Percentiles rank a stretch among this genome's conserved stretches.
Evolutionary conservation across 495 filamentous ascomycete species (phyloP).

Genomic region (Penicillium taxi): DNA sequence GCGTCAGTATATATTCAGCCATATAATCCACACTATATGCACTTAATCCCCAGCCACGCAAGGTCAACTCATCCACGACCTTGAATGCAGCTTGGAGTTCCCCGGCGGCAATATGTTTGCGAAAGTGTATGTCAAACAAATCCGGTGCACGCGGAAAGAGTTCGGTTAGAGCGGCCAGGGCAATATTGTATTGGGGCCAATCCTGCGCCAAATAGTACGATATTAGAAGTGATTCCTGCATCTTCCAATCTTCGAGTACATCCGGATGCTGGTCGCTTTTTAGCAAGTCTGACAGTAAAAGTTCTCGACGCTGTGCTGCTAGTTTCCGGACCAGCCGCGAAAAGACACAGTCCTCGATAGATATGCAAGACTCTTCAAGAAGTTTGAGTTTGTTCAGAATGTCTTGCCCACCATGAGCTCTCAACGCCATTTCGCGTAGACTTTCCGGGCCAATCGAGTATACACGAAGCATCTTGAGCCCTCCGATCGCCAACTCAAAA

Average conservation of each 20-base stretch:
- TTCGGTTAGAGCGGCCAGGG: constrained; percentile 41
- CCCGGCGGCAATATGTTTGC: constrained; percentile 32
- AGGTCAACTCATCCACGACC: constrained; percentile 29
- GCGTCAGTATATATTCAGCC: constrained; percentile 25
- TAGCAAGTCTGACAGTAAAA: constrained; percentile 52
- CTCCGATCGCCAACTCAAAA: constrained; percentile 55
- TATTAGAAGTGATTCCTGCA: constrained; percentile 51
- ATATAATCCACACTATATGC: constrained; percentile 32
- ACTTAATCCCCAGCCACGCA: constrained; percentile 19
- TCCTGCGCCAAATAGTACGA: constrained; percentile 44
- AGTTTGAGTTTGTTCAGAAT: constrained; percentile 48
- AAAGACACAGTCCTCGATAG: constrained; percentile 50
- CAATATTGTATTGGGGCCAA: constrained; percentile 46
- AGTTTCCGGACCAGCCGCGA: constrained; percentile 50
- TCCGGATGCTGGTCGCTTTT: constrained; percentile 70
- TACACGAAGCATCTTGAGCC: constrained; percentile 57
- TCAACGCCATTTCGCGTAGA: constrained; percentile 59
- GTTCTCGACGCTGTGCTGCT: constrained; percentile 44
- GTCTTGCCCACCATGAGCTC: constrained; percentile 46
- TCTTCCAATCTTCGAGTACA: constrained; percentile 51
- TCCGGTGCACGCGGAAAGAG: constrained; percentile 19
- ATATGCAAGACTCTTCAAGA: constrained; percentile 52
- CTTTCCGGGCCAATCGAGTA: constrained; percentile 62
- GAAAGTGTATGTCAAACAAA: constrained; percentile 36
- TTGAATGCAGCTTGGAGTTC: constrained; percentile 29